Evolutionary conservation across 352 stramenopile genomes (phyloP), one percentile per base, ranked within the genome.

Genomic region (Phytophthora crassamura): DNA sequence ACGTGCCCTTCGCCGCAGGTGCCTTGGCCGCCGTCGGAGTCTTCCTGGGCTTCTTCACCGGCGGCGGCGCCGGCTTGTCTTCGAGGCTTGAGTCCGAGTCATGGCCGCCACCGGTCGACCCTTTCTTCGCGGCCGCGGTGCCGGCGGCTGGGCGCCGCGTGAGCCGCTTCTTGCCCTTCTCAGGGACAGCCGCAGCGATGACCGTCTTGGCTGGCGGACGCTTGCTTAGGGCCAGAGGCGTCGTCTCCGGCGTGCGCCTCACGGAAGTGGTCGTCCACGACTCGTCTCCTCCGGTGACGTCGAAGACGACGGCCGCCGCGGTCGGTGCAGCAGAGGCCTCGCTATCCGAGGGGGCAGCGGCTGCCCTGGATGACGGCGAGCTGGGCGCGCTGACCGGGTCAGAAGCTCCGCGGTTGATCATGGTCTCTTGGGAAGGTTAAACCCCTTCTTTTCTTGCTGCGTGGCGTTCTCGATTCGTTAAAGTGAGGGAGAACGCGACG

Each of bases 361-460:
- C 34, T 32, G 55, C 43, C 45, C 55, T 47, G 55, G 55, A 39
- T 41, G 55, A 47, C 6, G 55, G 43, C 15, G 55, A 48, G 43
- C 12, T 46, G n/a, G 41, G 43, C 25, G 55, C 55, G 15, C 34
- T 49, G 15, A 34, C 35, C n/a, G n/a, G 25, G 32, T 55, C 43
- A 15, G 42, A 12, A 16, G 43, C 38, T 47, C 55, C 55, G 28
- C 55, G 43, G 34, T 34, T 63, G 43, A 55, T 45, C 55, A 63
- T 63, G 10, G n/a, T 46, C 16, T 14, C 35, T 56, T 56, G 34
- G 10, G 34, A 45, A 46, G 45, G 25, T 39, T 28, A 28, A 28
- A 28, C 25, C 25, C 25, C 25, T 28, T 28, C 3, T 28, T 48
- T 48, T 33, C 20, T 48, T 16, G 16, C 32, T 48, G 18, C 41